These are phyloP conservation scores for Fraxinus floribunda DNA, from an alignment of 305 asterid genomes.

Conservation along the genomic window DNA sequence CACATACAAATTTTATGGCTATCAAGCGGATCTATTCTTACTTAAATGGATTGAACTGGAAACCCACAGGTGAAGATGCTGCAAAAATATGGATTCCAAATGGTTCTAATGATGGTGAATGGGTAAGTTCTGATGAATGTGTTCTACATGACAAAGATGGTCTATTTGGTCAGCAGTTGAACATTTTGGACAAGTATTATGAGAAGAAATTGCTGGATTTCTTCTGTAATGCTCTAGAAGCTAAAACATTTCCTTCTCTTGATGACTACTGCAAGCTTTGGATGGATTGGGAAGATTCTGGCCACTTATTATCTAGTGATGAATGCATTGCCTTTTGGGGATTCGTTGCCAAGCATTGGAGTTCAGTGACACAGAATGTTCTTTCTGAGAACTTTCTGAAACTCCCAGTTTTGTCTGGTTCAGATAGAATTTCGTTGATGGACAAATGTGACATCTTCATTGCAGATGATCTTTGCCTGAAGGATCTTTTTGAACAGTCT, in stretches of 20 bases:
- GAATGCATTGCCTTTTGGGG: constrained; percentile 37
- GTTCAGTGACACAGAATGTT: constrained; percentile 1
- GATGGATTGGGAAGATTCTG: constrained; percentile 30
- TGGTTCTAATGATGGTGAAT: constrained; percentile 26
- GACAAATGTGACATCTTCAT: constrained; percentile 32
- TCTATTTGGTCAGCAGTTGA: constrained; percentile 29
- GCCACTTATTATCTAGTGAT: constrained; percentile 10
- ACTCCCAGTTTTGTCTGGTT: constrained; percentile 25
- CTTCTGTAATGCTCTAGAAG: constrained; percentile 26
- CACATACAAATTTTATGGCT: constrained; percentile 14
- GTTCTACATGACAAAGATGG: constrained; percentile 32
- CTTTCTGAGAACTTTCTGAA: constrained; percentile 24
- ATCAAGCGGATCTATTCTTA: constrained; percentile 31
- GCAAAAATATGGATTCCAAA: constrained; percentile 36
- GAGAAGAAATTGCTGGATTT: constrained; percentile 20
- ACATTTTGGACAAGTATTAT: constrained; percentile 29
- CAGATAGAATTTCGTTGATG: constrained; percentile 16
- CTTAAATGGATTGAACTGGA: constrained; percentile 26
- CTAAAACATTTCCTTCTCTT: constrained; percentile 28
- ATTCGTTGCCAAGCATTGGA: constrained; percentile 34
- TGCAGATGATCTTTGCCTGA: constrained; percentile 35
- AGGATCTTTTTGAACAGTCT: constrained; percentile 28
- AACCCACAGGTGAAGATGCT: constrained; percentile 6
- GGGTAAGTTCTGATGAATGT: constrained; percentile 33
- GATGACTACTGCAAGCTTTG: constrained; percentile 33